Conservation (phyloP, 345 rosid species). For the Ailanthus altissimus region DNA sequence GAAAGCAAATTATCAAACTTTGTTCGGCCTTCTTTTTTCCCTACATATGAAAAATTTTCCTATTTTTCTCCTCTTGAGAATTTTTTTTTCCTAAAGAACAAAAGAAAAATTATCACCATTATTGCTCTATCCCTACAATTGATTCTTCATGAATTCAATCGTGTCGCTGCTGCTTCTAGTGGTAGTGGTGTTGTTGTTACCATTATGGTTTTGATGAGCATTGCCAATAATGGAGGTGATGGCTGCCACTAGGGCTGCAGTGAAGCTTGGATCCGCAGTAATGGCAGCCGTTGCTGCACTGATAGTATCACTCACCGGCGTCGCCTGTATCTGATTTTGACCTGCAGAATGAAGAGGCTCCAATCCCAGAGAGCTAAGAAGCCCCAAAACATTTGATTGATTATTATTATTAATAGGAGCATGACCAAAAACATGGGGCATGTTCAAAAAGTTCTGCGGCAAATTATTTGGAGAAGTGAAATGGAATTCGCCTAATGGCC, state of each 20-base stretch:
- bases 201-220: neutral
- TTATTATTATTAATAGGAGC: conserved; percentile 21
- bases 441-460: conserved; percentile 3
- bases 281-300: conserved; percentile 50
- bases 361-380: conserved; percentile 32
- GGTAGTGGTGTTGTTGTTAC: conserved; percentile 8
- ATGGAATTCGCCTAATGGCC: conserved; percentile 14
- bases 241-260: conserved; percentile 53
- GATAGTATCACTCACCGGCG: conserved; percentile 14
- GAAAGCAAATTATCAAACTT: neutral
- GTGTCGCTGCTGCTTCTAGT: conserved; percentile 11
- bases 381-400: conserved; percentile 39
- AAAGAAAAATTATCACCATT: neutral
- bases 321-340: conserved; percentile 20
- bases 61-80: neutral
- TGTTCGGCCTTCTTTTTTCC: neutral
- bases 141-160: neutral
- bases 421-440: conserved; percentile 34
- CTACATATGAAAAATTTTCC: neutral
- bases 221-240: conserved; percentile 40
- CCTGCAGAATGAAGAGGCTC: neutral
- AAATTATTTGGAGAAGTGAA: conserved; percentile 4
- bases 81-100: neutral
- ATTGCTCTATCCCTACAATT: neutral
- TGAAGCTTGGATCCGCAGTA: conserved; percentile 48